A percentile compares a stretch with the other conserved stretches of the same genome.
Evolutionary conservation across 2,329 filamentous ascomycete species (phyloP).

Genomic region (Chaetomium strumarium): DNA sequence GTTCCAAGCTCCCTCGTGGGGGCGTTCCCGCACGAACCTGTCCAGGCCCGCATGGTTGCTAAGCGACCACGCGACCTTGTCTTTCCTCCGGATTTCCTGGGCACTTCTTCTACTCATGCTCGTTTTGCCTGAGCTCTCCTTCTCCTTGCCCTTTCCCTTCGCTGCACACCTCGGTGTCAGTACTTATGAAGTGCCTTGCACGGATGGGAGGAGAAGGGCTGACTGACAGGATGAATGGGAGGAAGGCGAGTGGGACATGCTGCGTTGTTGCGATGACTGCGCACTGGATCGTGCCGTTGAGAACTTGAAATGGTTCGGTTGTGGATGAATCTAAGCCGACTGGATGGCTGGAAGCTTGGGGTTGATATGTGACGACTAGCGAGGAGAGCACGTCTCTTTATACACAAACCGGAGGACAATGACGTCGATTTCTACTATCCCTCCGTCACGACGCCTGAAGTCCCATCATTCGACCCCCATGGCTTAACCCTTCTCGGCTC

Average conservation of each 20-base stretch:
- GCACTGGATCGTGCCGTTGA: background rate
- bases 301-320: background rate
- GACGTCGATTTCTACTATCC: background rate
- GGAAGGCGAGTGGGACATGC: conserved; percentile 7
- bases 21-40: conserved; percentile 5
- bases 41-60: conserved; percentile 10
- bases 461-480: background rate
- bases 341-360: background rate
- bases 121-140: background rate
- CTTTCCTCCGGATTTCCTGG: background rate
- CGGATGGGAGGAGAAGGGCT: background rate
- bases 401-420: background rate
- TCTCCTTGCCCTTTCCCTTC: conserved; percentile 5
- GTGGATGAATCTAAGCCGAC: background rate
- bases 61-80: conserved; percentile 1
- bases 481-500: background rate
- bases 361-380: background rate
- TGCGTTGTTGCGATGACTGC: background rate
- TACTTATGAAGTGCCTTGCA: background rate
- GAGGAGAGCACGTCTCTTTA: background rate
- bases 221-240: background rate
- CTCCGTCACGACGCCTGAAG: no score
- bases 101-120: no score
- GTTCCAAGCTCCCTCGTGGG: conserved; percentile 7
- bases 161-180: conserved; percentile 2